Evolutionary conservation across 441 rosid species (phyloP), one percentile per base, ranked within the genome.

Genomic region (Euphorbia celastroides): DNA sequence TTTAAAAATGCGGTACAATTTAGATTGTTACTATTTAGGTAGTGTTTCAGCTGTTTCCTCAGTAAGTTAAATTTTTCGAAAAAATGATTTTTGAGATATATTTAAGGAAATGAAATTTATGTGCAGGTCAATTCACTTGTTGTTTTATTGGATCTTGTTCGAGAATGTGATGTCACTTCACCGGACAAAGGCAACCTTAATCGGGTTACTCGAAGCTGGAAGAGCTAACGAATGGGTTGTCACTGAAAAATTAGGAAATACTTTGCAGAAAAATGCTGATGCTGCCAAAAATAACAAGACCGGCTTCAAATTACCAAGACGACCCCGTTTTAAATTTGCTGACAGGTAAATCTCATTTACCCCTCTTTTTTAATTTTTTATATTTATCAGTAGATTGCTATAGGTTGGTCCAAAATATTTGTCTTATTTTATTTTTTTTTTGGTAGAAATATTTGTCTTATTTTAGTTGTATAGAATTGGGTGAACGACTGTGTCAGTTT

Each of bases 141-240:
- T 93, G 77, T 79, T 89, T 50, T 89, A 86, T 69, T 93, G 98
- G 98, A 88, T 90, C 76, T 83, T 90, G 10, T 93, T 89, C 57
- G 99, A 93, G 86, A 93, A 91, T 63, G 97, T 91, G 25, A 91
- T 93, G 96, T 89, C 99, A 0, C 78, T 91, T 61, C 99, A 93
- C 67, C 79, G 99, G 22, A 91, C 96, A 3, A 89, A 88, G 81
- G 99, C 93, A n/a, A 88, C 97, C 0, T 86, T 93, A 66, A 83
- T 88, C 5, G 99, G 99, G 46, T 82, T 93, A 71, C 66, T 91
- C 12, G 99, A 91, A 79, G 85, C 86, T 0, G 93, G 96, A 16
- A 81, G 97, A 80, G 97, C 84, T 19, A 93, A 93, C 23, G 99
- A 93, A 75, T 93, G 99, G 97, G 83, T 93, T 42, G 99, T 93